Evolutionary conservation across 2,329 filamentous ascomycete genomes (phyloP), one percentile per base, ranked within the genome.

Genomic region (Colletotrichum viniferum): DNA sequence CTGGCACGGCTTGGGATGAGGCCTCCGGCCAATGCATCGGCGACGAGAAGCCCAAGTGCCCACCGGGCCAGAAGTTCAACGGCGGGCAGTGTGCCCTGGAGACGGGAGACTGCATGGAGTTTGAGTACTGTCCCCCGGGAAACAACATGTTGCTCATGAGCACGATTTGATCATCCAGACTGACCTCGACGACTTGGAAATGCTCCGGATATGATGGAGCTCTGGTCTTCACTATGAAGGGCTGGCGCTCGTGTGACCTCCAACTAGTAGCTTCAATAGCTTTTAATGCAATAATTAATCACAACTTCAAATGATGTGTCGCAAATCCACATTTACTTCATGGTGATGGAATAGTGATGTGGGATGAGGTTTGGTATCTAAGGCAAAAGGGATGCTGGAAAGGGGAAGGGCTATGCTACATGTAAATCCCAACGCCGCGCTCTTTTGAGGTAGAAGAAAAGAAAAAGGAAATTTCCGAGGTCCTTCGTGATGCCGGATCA

Each of bases 121-220:
- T 62, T 12, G 58, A 62, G 58, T 62, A 62, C 30, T 62, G 58
- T 34, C 58, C 58, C 21, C 58, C 58, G 1, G 58, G 58, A 2
- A n/a, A 62, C 6, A 61, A 3, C 5, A 13, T 34, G 30, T 21
- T 62, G 58, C 58, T 62, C 18, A 32, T 21, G 9, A 21, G 28
- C 18, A 36, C 32, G 28, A 34, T 34, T 36, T 32, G 58, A 61
- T 21, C 43, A 5, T n/a, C 8, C 5, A 12, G 10, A 16, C 1
- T n/a, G 10, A 13, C 0, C n/a, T 34, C 8, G 4, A n/a, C 4
- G 13, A 4, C 18, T 28, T 13, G 14, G 24, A 6, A 16, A 2
- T 38, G 16, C 14, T 5, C 8, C 0, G 38, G 16, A 43, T 18
- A 43, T 43, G 18, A 43, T 43, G 16, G 16, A 2, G n/a, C 2